Evolutionary conservation across 73 alveolate species (phyloP).

Genomic region (Tetrahymena elliotti): DNA sequence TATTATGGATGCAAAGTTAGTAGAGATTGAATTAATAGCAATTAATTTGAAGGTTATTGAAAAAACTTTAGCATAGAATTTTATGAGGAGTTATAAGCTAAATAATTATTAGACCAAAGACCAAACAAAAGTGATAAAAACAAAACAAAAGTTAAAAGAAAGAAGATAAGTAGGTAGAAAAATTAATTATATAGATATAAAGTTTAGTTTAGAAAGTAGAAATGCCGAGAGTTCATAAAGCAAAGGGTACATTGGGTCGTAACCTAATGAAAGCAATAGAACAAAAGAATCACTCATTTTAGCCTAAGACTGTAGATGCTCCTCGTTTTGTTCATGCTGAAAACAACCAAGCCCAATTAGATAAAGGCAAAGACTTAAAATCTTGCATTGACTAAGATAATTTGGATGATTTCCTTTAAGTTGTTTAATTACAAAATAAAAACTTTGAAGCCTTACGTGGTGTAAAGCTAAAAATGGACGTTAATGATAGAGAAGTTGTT

Average conservation of each 20-base stretch:
- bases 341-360: neutral
- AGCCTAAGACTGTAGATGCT: neutral
- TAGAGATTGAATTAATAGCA: neutral
- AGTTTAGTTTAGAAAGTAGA: neutral
- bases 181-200: neutral
- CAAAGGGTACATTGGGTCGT: neutral
- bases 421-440: conserved; percentile 84
- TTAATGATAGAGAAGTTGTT: conserved; percentile 36
- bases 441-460: conserved; percentile 72
- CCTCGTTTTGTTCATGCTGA: neutral
- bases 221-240: neutral
- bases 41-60: neutral
- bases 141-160: neutral
- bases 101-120: neutral
- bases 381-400: conserved; percentile 87
- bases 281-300: neutral
- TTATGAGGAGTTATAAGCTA: neutral
- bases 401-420: conserved; percentile 82
- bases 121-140: neutral
- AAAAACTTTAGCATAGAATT: neutral
- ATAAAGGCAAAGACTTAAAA: conserved; percentile 36
- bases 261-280: neutral
- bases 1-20: neutral
- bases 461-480: conserved; percentile 51
- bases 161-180: neutral